Evolutionary conservation across 2,329 filamentous ascomycete genomes (phyloP).

Genomic region (Pseudocercospora vitis): DNA sequence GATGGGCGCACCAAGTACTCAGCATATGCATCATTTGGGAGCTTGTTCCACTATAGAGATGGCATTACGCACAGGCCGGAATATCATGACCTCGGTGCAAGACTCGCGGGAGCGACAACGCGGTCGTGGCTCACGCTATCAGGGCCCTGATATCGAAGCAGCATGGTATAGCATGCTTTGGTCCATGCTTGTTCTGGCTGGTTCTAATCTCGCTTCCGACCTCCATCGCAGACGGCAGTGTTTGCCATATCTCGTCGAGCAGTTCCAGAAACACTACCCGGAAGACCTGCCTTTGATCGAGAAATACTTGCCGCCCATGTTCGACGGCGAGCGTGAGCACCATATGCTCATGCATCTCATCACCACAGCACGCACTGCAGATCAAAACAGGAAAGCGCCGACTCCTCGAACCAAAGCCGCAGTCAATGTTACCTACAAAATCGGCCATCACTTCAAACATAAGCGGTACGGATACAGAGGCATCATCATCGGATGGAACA

Average conservation of each 20-base stretch:
- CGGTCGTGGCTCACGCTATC: slow-evolving; percentile 12
- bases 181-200: slow-evolving; percentile 55
- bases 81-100: slow-evolving; percentile 73
- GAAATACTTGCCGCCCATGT: slow-evolving; percentile 65
- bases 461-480: slow-evolving; percentile 75
- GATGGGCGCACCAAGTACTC: slow-evolving; percentile 45
- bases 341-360: slow-evolving; percentile 56
- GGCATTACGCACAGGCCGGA: slow-evolving; percentile 72
- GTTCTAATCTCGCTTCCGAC: slow-evolving; percentile 27
- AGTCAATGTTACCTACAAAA: slow-evolving; percentile 57
- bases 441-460: slow-evolving; percentile 85
- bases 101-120: slow-evolving; percentile 42
- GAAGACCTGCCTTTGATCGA: slow-evolving; percentile 73
- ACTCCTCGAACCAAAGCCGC: slow-evolving; percentile 9
- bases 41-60: slow-evolving; percentile 67
- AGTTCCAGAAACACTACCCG: slow-evolving; percentile 64
- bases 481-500: slow-evolving; percentile 85
- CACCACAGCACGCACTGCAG: slow-evolving; percentile 56
- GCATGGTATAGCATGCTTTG: slow-evolving; percentile 74
- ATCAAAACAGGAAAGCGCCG: slow-evolving; percentile 54
- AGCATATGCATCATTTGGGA: slow-evolving; percentile 57
- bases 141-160: slow-evolving; percentile 53
- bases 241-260: slow-evolving; percentile 64
- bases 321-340: slow-evolving; percentile 54
- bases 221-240: slow-evolving; percentile 53